phyloP scores from a whole-genome alignment of 306 rosid species.

The Parietaria judaica region DNA sequence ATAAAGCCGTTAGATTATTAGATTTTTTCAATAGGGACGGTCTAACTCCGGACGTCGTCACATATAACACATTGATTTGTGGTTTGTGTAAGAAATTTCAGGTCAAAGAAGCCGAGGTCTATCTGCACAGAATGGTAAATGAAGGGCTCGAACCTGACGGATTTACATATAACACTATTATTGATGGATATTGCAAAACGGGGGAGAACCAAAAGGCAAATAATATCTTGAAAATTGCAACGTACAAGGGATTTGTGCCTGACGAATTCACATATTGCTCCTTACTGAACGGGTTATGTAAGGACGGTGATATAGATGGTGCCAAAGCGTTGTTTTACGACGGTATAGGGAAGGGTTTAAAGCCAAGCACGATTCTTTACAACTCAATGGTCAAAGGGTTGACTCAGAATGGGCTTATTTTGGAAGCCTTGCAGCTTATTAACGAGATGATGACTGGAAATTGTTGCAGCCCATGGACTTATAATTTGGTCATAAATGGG shows the following conservation, averaged over 20 bases:
- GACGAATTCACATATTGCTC: conserved; percentile 85
- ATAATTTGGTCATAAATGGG: conserved; percentile 66
- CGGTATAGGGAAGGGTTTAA: conserved; percentile 53
- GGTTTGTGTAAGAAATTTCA: conserved; percentile 62
- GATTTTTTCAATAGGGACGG: conserved; percentile 44
- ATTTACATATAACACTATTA: conserved; percentile 70
- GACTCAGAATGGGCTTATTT: conserved; percentile 63
- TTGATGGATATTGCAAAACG: conserved; percentile 70
- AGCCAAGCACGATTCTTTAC: conserved; percentile 58
- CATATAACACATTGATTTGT: conserved; percentile 63
- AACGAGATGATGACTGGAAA: conserved; percentile 58
- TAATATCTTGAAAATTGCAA: conserved; percentile 60
- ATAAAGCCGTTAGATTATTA: conserved; percentile 44
- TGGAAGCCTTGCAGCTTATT: conserved; percentile 76
- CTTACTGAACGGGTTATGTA: conserved; percentile 58
- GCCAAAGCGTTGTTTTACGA: conserved; percentile 61
- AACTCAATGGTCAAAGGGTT: conserved; percentile 75
- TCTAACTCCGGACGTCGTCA: conserved; percentile 69
- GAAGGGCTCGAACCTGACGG: conserved; percentile 62
- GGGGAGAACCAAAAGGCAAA: conserved; percentile 67
- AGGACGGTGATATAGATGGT: conserved; percentile 56
- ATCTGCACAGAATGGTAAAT: conserved; percentile 71
- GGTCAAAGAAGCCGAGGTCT: conserved; percentile 61
- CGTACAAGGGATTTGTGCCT: conserved; percentile 72
- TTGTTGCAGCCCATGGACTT: conserved; percentile 72